phyloP scores from a whole-genome alignment of 2,329 filamentous ascomycete species.

The Trichoderma sp. region DNA sequence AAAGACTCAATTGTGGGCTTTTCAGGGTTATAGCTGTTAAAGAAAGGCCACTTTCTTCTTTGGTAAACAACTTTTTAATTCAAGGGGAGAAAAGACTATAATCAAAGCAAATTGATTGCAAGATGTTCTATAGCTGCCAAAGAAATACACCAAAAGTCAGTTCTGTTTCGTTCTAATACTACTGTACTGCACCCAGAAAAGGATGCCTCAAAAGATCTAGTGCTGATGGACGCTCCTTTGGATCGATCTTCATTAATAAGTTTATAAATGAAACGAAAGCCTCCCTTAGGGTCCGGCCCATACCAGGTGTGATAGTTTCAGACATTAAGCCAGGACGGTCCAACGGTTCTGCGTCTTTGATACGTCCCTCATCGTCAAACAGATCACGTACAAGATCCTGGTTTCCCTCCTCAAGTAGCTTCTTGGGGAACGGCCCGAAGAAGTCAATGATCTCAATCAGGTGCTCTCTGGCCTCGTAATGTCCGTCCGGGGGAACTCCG shows the following conservation, averaged over 20 bases:
- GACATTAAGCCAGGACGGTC: neutral
- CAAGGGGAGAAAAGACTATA: neutral
- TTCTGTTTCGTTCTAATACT: neutral
- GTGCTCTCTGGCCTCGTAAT: neutral
- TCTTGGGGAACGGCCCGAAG: neutral
- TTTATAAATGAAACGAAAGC: neutral
- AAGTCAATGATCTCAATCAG: neutral
- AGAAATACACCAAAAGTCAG: neutral
- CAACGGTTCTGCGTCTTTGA: neutral
- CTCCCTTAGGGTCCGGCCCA: neutral
- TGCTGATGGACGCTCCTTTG: neutral
- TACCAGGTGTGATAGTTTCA: neutral
- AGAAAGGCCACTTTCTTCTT: neutral
- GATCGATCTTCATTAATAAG: slow-evolving; percentile 2
- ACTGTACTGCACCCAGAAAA: neutral
- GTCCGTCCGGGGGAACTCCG: neutral
- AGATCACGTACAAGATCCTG: neutral
- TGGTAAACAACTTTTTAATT: neutral
- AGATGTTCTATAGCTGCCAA: neutral
- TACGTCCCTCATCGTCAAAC: neutral
- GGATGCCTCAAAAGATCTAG: neutral
- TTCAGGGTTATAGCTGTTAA: neutral
- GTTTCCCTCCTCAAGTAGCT: neutral
- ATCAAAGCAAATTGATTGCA: neutral
- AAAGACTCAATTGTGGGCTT: neutral